Evolutionary conservation across 495 filamentous ascomycete genomes (phyloP).

Genomic region (Tuber indicum): DNA sequence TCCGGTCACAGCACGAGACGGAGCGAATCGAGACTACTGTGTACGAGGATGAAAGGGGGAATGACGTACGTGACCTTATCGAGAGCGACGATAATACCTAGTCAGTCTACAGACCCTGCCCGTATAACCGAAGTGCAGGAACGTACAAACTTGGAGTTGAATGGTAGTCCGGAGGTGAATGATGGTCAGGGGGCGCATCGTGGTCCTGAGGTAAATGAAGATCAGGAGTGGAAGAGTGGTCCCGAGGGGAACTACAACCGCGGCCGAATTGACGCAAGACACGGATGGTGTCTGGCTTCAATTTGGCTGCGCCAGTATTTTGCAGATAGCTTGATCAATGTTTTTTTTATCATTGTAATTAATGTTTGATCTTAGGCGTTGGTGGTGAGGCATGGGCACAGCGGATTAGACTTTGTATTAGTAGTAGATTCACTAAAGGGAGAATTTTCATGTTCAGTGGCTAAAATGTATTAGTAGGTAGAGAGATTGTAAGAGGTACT

Average conservation of each 20-base stretch:
- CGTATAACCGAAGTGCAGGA: neutral
- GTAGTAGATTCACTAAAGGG: neutral
- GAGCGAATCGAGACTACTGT: neutral
- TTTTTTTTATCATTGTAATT: no score
- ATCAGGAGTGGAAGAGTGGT: neutral
- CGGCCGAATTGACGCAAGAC: neutral
- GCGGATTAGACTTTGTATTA: neutral
- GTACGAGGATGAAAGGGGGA: neutral
- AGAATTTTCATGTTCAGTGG: neutral
- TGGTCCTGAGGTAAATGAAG: no score
- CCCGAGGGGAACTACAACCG: accelerated
- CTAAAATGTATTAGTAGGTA: no score
- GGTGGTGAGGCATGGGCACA: no score
- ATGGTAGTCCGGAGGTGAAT: neutral
- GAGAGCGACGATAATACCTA: neutral
- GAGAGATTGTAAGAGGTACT: neutral
- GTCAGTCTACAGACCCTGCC: neutral
- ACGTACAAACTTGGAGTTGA: neutral
- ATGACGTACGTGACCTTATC: neutral
- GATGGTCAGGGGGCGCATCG: no score
- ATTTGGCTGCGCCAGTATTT: neutral
- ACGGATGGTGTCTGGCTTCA: neutral
- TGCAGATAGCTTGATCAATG: no score
- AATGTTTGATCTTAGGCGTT: neutral
- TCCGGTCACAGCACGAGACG: neutral